Conservation (phyloP, 2,329 filamentous ascomycete species). For the Colletotrichum godetiae region DNA sequence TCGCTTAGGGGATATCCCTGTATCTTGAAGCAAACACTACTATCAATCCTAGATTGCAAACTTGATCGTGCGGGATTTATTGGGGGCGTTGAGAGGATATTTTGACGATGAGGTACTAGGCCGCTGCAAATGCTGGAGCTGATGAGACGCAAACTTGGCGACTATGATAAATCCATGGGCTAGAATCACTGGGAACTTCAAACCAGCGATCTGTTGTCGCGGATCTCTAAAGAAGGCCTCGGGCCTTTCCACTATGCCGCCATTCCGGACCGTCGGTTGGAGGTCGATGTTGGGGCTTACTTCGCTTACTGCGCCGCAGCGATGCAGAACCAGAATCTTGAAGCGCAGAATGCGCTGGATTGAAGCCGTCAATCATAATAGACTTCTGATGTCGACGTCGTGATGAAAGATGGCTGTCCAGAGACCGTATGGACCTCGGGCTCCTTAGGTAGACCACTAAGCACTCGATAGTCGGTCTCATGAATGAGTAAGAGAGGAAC, state of each 20-base stretch:
- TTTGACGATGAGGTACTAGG: neutral
- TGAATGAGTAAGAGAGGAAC: neutral
- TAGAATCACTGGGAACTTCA: neutral
- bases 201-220: neutral
- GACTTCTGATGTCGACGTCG: neutral
- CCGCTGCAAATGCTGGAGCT: too few species aligned
- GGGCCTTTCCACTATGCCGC: too few species aligned
- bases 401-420: neutral
- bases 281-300: neutral
- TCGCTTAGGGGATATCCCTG: neutral
- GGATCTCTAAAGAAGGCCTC: too few species aligned
- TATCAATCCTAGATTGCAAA: neutral
- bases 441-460: too few species aligned
- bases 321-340: neutral
- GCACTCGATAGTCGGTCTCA: too few species aligned
- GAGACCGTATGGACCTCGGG: neutral
- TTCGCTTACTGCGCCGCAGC: neutral
- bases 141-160: neutral
- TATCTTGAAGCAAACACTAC: neutral
- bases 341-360: neutral
- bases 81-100: neutral
- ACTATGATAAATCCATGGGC: neutral
- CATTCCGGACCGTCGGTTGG: too few species aligned
- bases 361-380: neutral
- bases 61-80: neutral